These are phyloP conservation scores for Paraglomus brasilianum DNA, from an alignment of 192 early-diverging fungal genomes.

Conservation along the genomic window DNA sequence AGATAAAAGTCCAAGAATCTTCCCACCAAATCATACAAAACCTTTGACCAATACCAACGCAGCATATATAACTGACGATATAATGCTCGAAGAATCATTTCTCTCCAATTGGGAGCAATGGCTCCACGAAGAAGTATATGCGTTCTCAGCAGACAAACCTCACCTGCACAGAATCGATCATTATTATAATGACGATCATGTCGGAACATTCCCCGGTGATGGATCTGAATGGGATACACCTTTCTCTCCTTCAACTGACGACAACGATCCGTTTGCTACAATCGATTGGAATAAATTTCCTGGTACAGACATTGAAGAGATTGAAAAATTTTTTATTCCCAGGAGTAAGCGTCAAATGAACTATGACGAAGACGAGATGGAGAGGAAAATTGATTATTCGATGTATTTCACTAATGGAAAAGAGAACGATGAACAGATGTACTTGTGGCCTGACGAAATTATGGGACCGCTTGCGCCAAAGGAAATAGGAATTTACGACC, in stretches of 20 bases:
- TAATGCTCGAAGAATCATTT: slow-evolving; percentile 60
- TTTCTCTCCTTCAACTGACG: slow-evolving; percentile 35
- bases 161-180: slow-evolving; percentile 29
- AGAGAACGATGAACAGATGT: background rate
- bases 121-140: slow-evolving; percentile 57
- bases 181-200: slow-evolving; percentile 41
- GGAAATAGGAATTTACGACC: slow-evolving; percentile 25
- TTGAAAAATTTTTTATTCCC: slow-evolving; percentile 2
- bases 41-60: slow-evolving; percentile 17
- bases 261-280: slow-evolving; percentile 28
- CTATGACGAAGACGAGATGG: slow-evolving; percentile 26
- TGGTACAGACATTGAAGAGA: background rate
- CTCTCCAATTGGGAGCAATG: slow-evolving; percentile 67
- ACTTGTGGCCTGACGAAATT: slow-evolving; percentile 27
- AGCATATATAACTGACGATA: slow-evolving; percentile 40
- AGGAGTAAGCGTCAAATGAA: background rate
- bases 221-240: slow-evolving; percentile 47
- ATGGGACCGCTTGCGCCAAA: slow-evolving; percentile 6
- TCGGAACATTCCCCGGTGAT: slow-evolving; percentile 30
- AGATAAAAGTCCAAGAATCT: slow-evolving; percentile 5
- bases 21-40: slow-evolving; percentile 28
- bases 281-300: slow-evolving; percentile 17
- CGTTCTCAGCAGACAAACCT: slow-evolving; percentile 30
- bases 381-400: background rate
- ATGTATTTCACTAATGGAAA: background rate